These are phyloP conservation scores for Candida silvicultrix DNA, from an alignment of 805 yeast genomes.

Conservation along the genomic window DNA sequence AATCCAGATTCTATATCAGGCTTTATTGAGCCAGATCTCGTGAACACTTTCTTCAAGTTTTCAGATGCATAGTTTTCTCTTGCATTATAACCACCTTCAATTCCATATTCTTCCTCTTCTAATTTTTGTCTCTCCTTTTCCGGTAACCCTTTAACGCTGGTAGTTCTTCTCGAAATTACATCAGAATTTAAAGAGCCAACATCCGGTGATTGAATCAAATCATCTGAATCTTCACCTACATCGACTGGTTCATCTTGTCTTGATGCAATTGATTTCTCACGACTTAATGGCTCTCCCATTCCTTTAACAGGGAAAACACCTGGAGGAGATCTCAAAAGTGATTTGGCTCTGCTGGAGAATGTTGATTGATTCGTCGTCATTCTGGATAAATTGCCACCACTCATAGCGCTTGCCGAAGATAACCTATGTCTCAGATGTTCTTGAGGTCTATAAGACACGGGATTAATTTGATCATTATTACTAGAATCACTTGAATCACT, in stretches of 20 bases:
- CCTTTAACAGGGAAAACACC: conserved; percentile 79
- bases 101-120: conserved; percentile 23
- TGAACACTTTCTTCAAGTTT: conserved; percentile 25
- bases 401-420: conserved; percentile 1
- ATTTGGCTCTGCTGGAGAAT: conserved; percentile 3
- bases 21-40: conserved; percentile 7
- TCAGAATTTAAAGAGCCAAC: conserved; percentile 3
- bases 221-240: conserved; percentile 4
- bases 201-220: conserved; percentile 9
- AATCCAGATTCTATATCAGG: neutral
- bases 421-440: neutral
- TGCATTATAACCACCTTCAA: conserved; percentile 25
- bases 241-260: conserved; percentile 9
- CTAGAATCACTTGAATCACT: conserved; percentile 4
- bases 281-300: conserved; percentile 59
- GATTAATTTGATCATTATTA: conserved; percentile 6
- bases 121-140: conserved; percentile 14
- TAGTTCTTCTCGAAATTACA: neutral
- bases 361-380: conserved; percentile 2
- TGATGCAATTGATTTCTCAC: conserved; percentile 55
- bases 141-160: neutral
- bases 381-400: neutral
- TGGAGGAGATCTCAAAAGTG: conserved; percentile 47
- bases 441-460: conserved; percentile 14
- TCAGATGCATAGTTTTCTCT: conserved; percentile 29